These are phyloP conservation scores for Myxozyma nipponensis DNA, from an alignment of 805 yeast genomes.

Conservation along the genomic window DNA sequence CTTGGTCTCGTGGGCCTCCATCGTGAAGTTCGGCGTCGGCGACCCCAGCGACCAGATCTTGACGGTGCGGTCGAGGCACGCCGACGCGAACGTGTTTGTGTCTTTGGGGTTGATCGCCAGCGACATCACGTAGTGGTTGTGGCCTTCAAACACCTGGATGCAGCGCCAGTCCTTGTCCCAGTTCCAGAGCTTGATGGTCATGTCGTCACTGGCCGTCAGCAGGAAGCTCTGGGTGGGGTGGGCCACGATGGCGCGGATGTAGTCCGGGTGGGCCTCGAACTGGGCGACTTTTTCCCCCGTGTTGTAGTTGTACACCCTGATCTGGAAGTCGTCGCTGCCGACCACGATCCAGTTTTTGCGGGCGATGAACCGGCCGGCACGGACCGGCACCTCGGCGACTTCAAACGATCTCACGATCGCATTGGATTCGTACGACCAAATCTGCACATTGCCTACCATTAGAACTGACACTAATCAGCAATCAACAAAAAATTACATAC, in stretches of 20 bases:
- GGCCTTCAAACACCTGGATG: conserved; percentile 92
- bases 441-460: conserved; percentile 80
- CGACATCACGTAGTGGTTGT: conserved; percentile 91
- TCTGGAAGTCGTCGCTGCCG: conserved; percentile 93
- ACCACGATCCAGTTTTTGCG: conserved; percentile 96
- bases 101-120: conserved; percentile 96
- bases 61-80: conserved; percentile 92
- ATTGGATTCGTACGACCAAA: conserved; percentile 89
- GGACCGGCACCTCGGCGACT: conserved; percentile 92
- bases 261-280: conserved; percentile 98
- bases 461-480: neutral
- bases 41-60: conserved; percentile 95
- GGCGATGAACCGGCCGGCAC: conserved; percentile 92
- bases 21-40: conserved; percentile 81
- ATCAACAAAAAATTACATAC: conserved; percentile 7
- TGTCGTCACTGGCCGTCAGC: conserved; percentile 86
- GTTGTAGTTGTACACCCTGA: conserved; percentile 90
- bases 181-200: conserved; percentile 90
- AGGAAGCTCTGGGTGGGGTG: conserved; percentile 91
- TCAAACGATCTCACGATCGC: conserved; percentile 76
- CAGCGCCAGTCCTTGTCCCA: conserved; percentile 93
- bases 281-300: conserved; percentile 93
- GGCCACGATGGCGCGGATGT: conserved; percentile 86
- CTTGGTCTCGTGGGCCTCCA: conserved; percentile 83
- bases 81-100: conserved; percentile 95